A percentile compares a stretch with the other conserved stretches of the same genome.
phyloP scores from a whole-genome alignment of 2,329 filamentous ascomycete species.

The Diaporthe sp. region DNA sequence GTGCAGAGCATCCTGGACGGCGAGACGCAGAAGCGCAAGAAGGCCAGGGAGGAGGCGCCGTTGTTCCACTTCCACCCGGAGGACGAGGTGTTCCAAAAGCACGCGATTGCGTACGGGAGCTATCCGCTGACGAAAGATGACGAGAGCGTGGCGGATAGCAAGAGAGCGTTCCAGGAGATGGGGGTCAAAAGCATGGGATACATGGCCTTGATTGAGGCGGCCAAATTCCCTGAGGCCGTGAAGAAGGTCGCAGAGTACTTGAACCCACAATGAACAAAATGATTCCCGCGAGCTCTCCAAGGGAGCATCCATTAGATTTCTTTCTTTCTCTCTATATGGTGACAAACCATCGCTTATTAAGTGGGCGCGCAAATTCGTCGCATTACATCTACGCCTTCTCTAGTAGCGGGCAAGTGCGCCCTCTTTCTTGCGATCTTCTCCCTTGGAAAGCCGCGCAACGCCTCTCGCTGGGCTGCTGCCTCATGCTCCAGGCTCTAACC shows the following conservation, averaged over 20 bases:
- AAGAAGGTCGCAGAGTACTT: constrained; percentile 83
- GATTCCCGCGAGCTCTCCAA: background rate
- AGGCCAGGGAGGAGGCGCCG: constrained; percentile 68
- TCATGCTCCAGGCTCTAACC: constrained; percentile 66
- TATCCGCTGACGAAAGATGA: constrained; percentile 86
- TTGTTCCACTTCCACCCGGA: constrained; percentile 95
- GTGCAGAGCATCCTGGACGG: constrained; percentile 84
- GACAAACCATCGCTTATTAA: background rate
- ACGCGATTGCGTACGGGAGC: constrained; percentile 77
- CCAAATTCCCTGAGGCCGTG: constrained; percentile 81
- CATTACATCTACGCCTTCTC: background rate
- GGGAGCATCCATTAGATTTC: constrained; percentile 10
- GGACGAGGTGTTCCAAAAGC: constrained; percentile 87
- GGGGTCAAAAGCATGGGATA: constrained; percentile 88
- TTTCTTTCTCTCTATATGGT: background rate
- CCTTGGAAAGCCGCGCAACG: background rate
- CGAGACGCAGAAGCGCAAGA: constrained; percentile 76
- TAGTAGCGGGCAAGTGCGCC: background rate
- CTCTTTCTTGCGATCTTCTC: background rate
- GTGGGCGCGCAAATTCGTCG: too few species aligned
- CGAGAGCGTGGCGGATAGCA: constrained; percentile 88
- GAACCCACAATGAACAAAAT: constrained; percentile 58
- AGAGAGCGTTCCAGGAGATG: constrained; percentile 93
- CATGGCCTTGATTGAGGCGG: constrained; percentile 87
- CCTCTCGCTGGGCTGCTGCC: background rate